Base-by-base conservation (phyloP, 179 eudicot genomes). In the Gypsophila paniculata region DNA sequence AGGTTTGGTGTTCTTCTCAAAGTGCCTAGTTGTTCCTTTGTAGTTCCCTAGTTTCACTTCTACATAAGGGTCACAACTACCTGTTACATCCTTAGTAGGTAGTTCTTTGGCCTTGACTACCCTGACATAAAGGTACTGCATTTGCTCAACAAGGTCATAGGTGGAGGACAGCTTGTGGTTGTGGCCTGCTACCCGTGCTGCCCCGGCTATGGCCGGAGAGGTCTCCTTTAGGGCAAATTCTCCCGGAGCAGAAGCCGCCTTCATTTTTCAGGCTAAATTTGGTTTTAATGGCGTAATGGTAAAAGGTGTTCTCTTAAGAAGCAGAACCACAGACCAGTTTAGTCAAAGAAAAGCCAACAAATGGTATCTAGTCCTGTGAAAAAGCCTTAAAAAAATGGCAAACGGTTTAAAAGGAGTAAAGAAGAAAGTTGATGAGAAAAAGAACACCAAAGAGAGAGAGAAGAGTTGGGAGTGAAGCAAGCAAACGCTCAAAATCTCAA, bases 81-180 rank as follows among this genome's bases (percentile, higher is more conserved):
- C 96, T 0, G 93, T 89, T 13, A 89, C 52, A 61, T 89, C 97
- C 86, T 83, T 89, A 0, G 77, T 69, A 0, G 95, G 97, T 18
- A 94, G 84, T 5, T 94, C 97, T 34, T 84, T 93, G 8, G 98
- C 98, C 74, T 93, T 93, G 25, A 93, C 98, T 10, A 91, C 96
- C 22, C 96, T 69, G 22, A 93, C 90, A 61, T 91, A 91, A 48
- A 91, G 85, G 81, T 87, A 93, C 48, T 93, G 93, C 97, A 93
- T 88, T 72, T 84, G 81, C 82, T 89, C 98, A 23, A 93, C 98
- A 17, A 93, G 97, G 71, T 93, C 97, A 74, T 91, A 90, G 60
- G 97, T 91, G 62, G 79, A 72, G 23, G 79, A 79, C 36, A 81
- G 78, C 77, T 80, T 87, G 69, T 92, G 87, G 10, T 80, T 87